These are phyloP conservation scores for Nakazawaea wickerhamii DNA, from an alignment of 805 yeast species.

Conservation along the genomic window DNA sequence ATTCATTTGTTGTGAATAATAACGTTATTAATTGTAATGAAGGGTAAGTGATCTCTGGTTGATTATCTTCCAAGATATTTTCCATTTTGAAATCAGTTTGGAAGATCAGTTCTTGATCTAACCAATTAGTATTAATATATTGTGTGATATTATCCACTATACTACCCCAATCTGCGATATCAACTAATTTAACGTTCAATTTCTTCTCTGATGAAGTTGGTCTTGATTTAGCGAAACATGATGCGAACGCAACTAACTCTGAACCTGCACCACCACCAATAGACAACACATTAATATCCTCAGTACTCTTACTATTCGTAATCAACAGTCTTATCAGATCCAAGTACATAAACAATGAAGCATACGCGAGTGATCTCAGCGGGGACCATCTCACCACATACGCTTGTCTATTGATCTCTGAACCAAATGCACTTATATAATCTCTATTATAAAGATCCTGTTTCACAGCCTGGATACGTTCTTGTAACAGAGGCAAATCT, in stretches of 20 bases:
- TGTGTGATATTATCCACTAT: conserved; percentile 42
- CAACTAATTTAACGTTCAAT: conserved; percentile 53
- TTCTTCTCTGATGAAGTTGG: conserved; percentile 25
- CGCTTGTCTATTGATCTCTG: conserved; percentile 60
- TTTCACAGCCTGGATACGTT: conserved; percentile 63
- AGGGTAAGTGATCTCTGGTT: conserved; percentile 21
- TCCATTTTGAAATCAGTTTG: conserved; percentile 27
- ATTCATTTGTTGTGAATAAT: conserved; percentile 82
- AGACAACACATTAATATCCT: conserved; percentile 42
- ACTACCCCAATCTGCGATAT: conserved; percentile 72
- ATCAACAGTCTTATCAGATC: conserved; percentile 34
- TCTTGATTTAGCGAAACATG: conserved; percentile 45
- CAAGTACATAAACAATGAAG: conserved; percentile 56
- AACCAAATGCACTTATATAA: conserved; percentile 63
- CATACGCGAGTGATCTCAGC: conserved; percentile 69
- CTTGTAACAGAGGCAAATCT: conserved; percentile 30
- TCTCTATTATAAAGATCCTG: conserved; percentile 64
- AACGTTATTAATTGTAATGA: conserved; percentile 54
- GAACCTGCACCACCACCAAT: conserved; percentile 93
- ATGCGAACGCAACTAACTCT: conserved; percentile 61
- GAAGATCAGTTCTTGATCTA: conserved; percentile 32
- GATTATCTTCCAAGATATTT: conserved; percentile 32
- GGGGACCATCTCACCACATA: conserved; percentile 87
- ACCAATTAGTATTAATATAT: conserved; percentile 49
- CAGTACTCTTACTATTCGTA: conserved; percentile 12